Evolutionary conservation across 768 basidiomycete species (phyloP).

Genomic region (Solioccasus polychromus): DNA sequence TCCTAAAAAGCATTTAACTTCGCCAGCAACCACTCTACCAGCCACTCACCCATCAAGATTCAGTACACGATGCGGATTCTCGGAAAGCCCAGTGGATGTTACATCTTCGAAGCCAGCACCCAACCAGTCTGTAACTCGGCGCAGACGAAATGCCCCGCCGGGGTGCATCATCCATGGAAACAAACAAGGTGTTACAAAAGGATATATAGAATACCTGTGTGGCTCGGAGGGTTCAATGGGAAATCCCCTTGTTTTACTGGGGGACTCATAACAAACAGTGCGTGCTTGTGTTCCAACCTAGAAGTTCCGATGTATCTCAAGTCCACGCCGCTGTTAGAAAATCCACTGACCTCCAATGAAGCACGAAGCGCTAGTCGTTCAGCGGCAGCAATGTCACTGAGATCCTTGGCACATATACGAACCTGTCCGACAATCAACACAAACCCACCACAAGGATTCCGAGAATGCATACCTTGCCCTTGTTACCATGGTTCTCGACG

Average conservation of each 20-base stretch:
- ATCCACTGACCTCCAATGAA: slow-evolving; percentile 46
- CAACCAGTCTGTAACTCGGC: slow-evolving; percentile 64
- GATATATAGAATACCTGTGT: slow-evolving; percentile 60
- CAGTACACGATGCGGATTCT: slow-evolving; percentile 33
- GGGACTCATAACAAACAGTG: slow-evolving; percentile 33
- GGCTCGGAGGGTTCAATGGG: slow-evolving; percentile 31
- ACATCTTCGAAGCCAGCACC: slow-evolving; percentile 35
- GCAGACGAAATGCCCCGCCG: slow-evolving; percentile 52
- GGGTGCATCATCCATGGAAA: slow-evolving; percentile 47
- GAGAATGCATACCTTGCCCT: slow-evolving; percentile 41
- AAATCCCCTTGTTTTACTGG: slow-evolving; percentile 21
- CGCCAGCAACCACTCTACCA: not conserved
- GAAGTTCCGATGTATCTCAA: not conserved
- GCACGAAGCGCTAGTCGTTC: slow-evolving; percentile 53
- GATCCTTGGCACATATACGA: slow-evolving; percentile 50
- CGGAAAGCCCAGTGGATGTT: slow-evolving; percentile 36
- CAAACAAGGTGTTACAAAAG: slow-evolving; percentile 52
- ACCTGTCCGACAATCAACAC: slow-evolving; percentile 39
- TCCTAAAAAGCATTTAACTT: slow-evolving; percentile 18
- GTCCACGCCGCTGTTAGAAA: slow-evolving; percentile 6
- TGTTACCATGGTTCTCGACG: slow-evolving; percentile 47
- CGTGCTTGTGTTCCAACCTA: slow-evolving; percentile 14
- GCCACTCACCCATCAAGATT: slow-evolving; percentile 37
- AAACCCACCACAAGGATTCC: not conserved
- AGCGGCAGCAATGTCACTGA: slow-evolving; percentile 39